Evolutionary conservation across 768 basidiomycete species (phyloP), one percentile per base, ranked within the genome.

Genomic region (Russula sp.): DNA sequence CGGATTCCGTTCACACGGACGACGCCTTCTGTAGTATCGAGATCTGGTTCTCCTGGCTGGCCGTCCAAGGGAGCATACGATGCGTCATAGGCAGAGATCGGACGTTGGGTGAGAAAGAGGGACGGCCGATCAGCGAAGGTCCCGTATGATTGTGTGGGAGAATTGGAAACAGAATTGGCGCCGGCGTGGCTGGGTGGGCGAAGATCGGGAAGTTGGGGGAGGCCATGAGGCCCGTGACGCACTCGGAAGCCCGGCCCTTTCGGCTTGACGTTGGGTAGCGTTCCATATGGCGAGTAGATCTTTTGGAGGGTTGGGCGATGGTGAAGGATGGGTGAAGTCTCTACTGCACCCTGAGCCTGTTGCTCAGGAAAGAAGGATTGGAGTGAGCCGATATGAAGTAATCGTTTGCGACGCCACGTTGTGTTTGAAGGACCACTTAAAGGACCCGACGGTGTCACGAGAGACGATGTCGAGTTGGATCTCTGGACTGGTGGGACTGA

Each of bases 1-100:
- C 92, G 88, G 62, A 92, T 86, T 40, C 94, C 94, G 69, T 96
- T 96, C 55, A 85, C 84, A 71, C 84, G 86, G 36, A 61, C 60
- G 55, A 48, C 59, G 13, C 84, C 80, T 62, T 85, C 87, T 20
- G n/a, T n/a, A n/a, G 80, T 73, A 51, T 82, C 84, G 20, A 78
- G 73, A 8, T 79, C 82, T 1, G 42, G 56, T 16, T 66, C 49
- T 73, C 67, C 53, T 71, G 73, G 67, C 59, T 70, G n/a, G n/a
- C n/a, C 56, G 44, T 71, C 70, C 65, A 76, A 74, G 68, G 77
- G 74, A 40, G 57, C 75, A 22, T n/a, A 69, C 6, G 75, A 73
- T 5, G 81, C 81, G 69, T 92, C 90, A 65, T 92, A 92, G 3
- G 88, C 83, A 2, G 88, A 87, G 61, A 90, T 87, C 0, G 86